phyloP scores from a whole-genome alignment of 2,329 filamentous ascomycete genomes.

The Claviceps monticola region DNA sequence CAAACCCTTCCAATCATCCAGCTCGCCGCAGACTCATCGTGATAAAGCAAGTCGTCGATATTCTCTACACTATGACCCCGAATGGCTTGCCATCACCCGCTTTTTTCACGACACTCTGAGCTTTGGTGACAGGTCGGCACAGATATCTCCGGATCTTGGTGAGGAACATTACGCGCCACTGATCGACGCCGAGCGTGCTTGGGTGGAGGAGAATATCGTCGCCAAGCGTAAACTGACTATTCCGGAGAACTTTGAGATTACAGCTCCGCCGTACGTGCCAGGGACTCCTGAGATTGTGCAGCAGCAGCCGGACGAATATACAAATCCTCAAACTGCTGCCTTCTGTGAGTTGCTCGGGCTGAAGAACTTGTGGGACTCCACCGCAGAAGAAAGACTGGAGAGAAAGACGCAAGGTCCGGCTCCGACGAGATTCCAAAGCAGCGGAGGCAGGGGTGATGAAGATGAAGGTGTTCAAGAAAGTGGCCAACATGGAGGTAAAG shows the following conservation, averaged over 20 bases:
- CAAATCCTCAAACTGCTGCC: constrained; percentile 68
- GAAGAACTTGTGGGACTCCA: constrained; percentile 59
- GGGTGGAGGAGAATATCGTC: constrained; percentile 69
- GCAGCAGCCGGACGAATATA: constrained; percentile 65
- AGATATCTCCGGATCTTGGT: constrained; percentile 46
- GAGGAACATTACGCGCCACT: constrained; percentile 53
- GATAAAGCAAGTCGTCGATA: constrained; percentile 27
- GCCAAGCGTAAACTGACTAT: constrained; percentile 47
- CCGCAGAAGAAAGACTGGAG: constrained; percentile 52
- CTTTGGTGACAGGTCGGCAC: constrained; percentile 45
- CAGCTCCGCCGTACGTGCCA: constrained; percentile 57
- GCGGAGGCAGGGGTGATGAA: constrained; percentile 22
- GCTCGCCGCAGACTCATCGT: constrained; percentile 11
- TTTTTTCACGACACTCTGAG: constrained; percentile 55
- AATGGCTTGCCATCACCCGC: constrained; percentile 90
- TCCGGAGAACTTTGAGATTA: constrained; percentile 64
- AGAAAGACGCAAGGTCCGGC: constrained; percentile 46
- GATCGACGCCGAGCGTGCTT: constrained; percentile 58
- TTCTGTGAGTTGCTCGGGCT: constrained; percentile 73
- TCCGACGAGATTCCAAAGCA: constrained; percentile 20
- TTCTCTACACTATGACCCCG: constrained; percentile 67
- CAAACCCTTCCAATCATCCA: constrained; percentile 26
- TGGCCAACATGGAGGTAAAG: constrained; percentile 5
- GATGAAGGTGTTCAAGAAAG: constrained; percentile 14
- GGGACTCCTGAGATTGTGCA: constrained; percentile 41